phyloP scores from a whole-genome alignment of 2,329 filamentous ascomycete species.

The Ophiostoma himal-ulmi region DNA sequence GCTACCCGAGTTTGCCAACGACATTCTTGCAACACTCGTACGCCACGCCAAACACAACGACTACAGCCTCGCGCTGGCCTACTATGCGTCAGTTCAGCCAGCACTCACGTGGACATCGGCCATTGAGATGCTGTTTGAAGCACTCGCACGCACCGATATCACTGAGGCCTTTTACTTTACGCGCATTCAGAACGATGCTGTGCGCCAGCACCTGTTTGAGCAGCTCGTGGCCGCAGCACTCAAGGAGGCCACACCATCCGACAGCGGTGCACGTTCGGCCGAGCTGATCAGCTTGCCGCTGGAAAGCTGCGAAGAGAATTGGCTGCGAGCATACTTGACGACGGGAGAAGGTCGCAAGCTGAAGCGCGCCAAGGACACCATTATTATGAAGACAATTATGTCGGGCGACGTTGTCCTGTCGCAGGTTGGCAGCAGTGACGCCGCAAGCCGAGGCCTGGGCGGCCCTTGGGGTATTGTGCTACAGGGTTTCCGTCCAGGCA shows the following conservation, averaged over 20 bases:
- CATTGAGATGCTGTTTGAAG: conserved; percentile 63
- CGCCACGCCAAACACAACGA: conserved; percentile 54
- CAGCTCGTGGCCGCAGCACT: conserved; percentile 58
- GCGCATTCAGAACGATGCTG: conserved; percentile 55
- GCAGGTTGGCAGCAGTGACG: conserved; percentile 27
- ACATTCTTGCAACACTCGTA: conserved; percentile 67
- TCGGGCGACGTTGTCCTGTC: conserved; percentile 53
- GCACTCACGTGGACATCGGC: conserved; percentile 59
- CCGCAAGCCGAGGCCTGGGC: conserved; percentile 36
- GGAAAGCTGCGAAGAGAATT: conserved; percentile 62
- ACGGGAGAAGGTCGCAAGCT: conserved; percentile 59
- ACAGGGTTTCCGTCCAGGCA: conserved; percentile 47
- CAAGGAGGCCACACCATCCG: conserved; percentile 30
- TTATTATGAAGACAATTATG: conserved; percentile 67
- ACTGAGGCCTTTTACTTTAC: conserved; percentile 70
- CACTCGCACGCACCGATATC: conserved; percentile 61
- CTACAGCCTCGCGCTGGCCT: conserved; percentile 63
- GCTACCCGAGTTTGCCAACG: conserved; percentile 74
- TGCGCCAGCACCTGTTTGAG: conserved; percentile 61
- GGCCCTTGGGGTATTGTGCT: conserved; percentile 46
- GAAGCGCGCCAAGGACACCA: conserved; percentile 63
- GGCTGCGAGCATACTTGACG: conserved; percentile 65
- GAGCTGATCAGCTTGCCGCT: conserved; percentile 70
- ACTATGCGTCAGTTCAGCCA: conserved; percentile 71
- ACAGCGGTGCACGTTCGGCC: conserved; percentile 38